Conservation (phyloP, 116 monocot species). For the Dioscorea cayenensis region DNA sequence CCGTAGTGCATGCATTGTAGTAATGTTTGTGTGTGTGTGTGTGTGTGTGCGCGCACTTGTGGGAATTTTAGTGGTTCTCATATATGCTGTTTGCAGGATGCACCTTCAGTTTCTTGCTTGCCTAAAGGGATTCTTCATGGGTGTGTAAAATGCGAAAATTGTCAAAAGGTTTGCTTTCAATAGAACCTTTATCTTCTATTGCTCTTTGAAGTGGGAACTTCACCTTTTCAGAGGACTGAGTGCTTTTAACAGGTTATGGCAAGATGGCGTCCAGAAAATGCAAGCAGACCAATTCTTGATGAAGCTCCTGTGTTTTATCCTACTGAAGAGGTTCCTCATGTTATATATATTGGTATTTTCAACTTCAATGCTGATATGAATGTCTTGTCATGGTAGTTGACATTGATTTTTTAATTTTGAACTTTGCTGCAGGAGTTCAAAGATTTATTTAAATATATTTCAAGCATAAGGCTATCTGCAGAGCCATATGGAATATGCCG, state of each 20-base stretch:
- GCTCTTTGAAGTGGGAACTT: conserved; percentile 1
- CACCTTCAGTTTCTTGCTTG: conserved; percentile 15
- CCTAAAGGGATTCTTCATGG: conserved; percentile 77
- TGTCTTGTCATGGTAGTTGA: not conserved
- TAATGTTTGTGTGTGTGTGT: not conserved
- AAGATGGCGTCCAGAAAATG: conserved; percentile 60
- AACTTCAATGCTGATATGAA: not conserved
- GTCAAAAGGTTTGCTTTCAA: conserved; percentile 64
- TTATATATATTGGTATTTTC: not conserved
- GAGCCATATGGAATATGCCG: conserved; percentile 92
- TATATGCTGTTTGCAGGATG: conserved; percentile 22
- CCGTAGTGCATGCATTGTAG: too few species aligned
- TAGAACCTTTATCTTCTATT: not conserved
- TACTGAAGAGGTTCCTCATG: conserved; percentile 55
- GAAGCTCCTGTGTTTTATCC: conserved; percentile 91
- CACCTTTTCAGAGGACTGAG: conserved; percentile 4
- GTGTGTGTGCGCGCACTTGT: too few species aligned
- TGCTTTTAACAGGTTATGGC: conserved; percentile 48
- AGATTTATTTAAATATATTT: conserved; percentile 81
- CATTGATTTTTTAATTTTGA: not conserved
- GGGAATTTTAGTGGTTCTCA: too few species aligned
- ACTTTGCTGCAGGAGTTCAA: conserved; percentile 59
- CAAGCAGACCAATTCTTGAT: conserved; percentile 51
- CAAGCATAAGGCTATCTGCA: conserved; percentile 53
- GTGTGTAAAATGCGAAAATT: conserved; percentile 48